Conservation (phyloP, 169 alveolate species). For the Plasmodium knowlesi region DNA sequence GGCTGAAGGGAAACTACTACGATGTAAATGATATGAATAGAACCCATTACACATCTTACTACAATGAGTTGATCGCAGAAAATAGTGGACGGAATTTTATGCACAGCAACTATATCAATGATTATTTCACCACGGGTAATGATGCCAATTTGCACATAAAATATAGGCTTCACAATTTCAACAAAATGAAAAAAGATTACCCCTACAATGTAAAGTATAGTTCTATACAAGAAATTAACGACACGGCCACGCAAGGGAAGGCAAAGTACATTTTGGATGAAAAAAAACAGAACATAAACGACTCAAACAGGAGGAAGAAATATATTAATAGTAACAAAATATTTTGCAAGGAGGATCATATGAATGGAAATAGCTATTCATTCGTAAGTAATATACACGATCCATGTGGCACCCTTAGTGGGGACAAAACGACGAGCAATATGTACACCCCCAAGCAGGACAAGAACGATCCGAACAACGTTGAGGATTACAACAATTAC, state of each 20-base stretch:
- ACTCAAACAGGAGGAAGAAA: constrained; percentile 1
- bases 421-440: not conserved
- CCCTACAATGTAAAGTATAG: constrained; percentile 54
- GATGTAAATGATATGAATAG: constrained; percentile 32
- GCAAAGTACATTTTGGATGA: not conserved
- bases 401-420: not conserved
- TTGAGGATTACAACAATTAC: not conserved
- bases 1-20: constrained; percentile 9
- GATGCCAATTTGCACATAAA: constrained; percentile 35
- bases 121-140: constrained; percentile 45
- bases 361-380: not conserved
- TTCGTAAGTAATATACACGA: not conserved
- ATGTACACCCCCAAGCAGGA: not conserved
- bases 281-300: constrained; percentile 11
- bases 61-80: constrained; percentile 29
- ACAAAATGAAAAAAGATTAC: constrained; percentile 16
- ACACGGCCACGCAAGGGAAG: not conserved
- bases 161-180: constrained; percentile 42
- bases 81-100: not conserved
- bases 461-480: not conserved
- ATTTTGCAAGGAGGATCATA: not conserved
- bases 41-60: constrained; percentile 49
- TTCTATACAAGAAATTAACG: constrained; percentile 70
- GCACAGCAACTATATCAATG: constrained; percentile 66
- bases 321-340: not conserved